Conservation (phyloP, 768 basidiomycete species). For the Inosperma sp. region DNA sequence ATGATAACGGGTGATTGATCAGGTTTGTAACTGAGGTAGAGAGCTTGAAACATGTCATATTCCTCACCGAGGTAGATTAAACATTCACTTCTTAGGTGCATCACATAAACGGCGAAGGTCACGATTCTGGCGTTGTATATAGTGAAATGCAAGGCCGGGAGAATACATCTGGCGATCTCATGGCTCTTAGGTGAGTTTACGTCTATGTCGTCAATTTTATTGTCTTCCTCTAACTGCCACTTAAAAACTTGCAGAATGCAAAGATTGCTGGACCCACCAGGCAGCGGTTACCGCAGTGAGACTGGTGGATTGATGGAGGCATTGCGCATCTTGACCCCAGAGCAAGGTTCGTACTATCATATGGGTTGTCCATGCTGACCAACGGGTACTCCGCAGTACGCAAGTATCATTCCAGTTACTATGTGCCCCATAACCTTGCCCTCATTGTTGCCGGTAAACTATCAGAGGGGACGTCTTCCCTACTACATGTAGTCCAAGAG, state of each 20-base stretch:
- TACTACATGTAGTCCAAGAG: conserved; percentile 78
- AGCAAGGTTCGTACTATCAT: conserved; percentile 63
- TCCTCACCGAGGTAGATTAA: too few relatives aligned
- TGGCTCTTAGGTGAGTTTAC: conserved; percentile 68
- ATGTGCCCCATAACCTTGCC: conserved; percentile 90
- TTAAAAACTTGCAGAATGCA: conserved; percentile 58
- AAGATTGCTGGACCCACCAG: conserved; percentile 70
- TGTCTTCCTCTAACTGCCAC: conserved; percentile 5
- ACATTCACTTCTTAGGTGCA: conserved; percentile 59
- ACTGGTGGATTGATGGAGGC: conserved; percentile 96
- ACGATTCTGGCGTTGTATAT: conserved; percentile 95
- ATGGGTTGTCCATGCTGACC: conserved; percentile 2
- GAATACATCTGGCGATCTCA: conserved; percentile 87
- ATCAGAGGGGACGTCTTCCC: conserved; percentile 64
- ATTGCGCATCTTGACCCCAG: conserved; percentile 74
- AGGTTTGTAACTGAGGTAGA: conserved; percentile 58
- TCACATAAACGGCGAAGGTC: conserved; percentile 85
- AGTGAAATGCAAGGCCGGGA: conserved; percentile 96
- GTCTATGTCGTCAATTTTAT: not conserved
- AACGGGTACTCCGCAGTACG: conserved; percentile 52
- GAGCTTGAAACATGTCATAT: too few relatives aligned
- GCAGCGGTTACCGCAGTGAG: conserved; percentile 91
- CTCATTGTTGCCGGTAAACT: conserved; percentile 88
- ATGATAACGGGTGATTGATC: not conserved
- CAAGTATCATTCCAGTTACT: conserved; percentile 82